These are phyloP conservation scores for Microdochium nivale DNA, from an alignment of 2,329 filamentous ascomycete species.

Conservation along the genomic window DNA sequence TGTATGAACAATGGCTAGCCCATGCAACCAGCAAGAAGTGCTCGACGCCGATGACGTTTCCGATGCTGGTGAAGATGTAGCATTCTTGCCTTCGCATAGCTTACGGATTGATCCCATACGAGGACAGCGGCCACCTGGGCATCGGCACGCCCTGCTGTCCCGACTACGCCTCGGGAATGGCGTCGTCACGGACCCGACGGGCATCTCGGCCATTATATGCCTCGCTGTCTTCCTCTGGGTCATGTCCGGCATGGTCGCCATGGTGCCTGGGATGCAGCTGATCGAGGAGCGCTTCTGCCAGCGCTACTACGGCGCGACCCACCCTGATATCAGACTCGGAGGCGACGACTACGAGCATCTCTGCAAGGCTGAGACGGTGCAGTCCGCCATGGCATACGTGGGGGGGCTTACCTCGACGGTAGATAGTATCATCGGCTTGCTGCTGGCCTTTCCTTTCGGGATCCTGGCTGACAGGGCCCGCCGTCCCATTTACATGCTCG, in stretches of 20 bases:
- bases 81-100: not conserved
- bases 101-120: not conserved
- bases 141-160: not conserved
- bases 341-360: slow-evolving; percentile 4
- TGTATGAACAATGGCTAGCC: not conserved
- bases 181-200: not conserved
- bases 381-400: slow-evolving; percentile 5
- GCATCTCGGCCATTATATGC: slow-evolving; percentile 3
- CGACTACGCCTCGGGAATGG: not conserved
- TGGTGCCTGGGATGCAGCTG: slow-evolving; percentile 4
- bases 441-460: slow-evolving; percentile 8
- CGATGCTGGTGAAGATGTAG: not conserved
- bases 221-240: slow-evolving; percentile 5
- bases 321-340: not conserved
- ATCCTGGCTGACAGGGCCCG: slow-evolving; percentile 9
- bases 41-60: not conserved
- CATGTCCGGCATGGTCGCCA: slow-evolving; percentile 2
- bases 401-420: slow-evolving; percentile 5
- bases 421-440: slow-evolving; percentile 4
- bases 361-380: slow-evolving; percentile 7
- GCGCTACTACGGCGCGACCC: not conserved
- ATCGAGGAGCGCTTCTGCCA: slow-evolving; percentile 5
- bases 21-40: not conserved
- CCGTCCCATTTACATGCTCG: slow-evolving; percentile 6
- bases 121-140: not conserved